These are phyloP conservation scores for Debaryomycetaceae sp. DNA, from an alignment of 1,139 yeast species.

Conservation along the genomic window DNA sequence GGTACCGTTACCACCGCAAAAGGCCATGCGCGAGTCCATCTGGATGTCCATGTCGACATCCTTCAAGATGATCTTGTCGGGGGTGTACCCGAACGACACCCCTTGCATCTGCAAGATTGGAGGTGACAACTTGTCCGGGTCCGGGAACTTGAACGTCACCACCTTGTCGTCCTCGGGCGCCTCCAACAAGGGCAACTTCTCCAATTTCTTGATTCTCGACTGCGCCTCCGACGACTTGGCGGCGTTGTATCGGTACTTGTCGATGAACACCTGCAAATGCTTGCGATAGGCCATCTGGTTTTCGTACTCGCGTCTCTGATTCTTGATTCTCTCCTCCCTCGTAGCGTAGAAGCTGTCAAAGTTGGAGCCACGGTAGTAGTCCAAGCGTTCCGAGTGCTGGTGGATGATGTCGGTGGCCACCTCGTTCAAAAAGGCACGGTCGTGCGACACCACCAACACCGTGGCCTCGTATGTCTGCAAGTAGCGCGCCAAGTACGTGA, in stretches of 20 bases:
- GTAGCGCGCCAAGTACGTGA: conserved; percentile 86
- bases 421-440: conserved; percentile 92
- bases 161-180: conserved; percentile 92
- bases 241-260: conserved; percentile 94
- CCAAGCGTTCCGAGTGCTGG: conserved; percentile 95
- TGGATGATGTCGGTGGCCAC: conserved; percentile 97
- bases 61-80: conserved; percentile 55
- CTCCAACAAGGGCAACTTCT: conserved; percentile 86
- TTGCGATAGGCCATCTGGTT: conserved; percentile 94
- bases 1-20: conserved; percentile 98
- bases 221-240: conserved; percentile 98
- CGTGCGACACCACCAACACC: conserved; percentile 94
- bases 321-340: conserved; percentile 91
- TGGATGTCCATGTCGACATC: conserved; percentile 88
- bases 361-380: conserved; percentile 91
- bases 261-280: conserved; percentile 91
- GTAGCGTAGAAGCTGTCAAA: conserved; percentile 92
- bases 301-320: conserved; percentile 90
- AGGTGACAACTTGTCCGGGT: conserved; percentile 88
- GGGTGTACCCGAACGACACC: conserved; percentile 80
- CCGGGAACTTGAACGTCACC: conserved; percentile 88
- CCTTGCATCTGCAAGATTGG: conserved; percentile 87
- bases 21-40: conserved; percentile 90
- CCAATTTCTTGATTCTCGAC: conserved; percentile 93
- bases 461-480: conserved; percentile 88